Conservation (phyloP, 306 rosid genomes). For the Ochetophila trinervis region DNA sequence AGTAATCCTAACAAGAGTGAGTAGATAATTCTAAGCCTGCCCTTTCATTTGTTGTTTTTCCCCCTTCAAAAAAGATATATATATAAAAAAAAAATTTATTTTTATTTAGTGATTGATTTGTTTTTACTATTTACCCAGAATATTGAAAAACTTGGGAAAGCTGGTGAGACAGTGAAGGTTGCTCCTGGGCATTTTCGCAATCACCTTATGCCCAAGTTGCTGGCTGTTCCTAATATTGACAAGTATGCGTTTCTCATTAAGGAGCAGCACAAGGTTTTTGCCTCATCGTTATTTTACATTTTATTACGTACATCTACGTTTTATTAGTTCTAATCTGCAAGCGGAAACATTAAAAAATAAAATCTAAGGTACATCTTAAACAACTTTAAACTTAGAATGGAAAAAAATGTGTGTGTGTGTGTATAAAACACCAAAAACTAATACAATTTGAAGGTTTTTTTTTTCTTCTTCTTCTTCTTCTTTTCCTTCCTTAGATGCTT, state of each 20-base stretch:
- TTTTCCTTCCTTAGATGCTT: no score
- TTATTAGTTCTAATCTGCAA: no score
- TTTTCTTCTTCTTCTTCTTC: neutral
- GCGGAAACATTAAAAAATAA: no score
- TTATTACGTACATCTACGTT: no score
- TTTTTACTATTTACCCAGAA: conserved; percentile 34
- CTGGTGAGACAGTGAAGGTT: conserved; percentile 85
- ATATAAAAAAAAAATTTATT: no score
- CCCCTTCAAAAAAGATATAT: neutral
- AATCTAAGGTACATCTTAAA: no score
- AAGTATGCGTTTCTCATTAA: conserved; percentile 71
- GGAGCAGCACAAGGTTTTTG: conserved; percentile 67
- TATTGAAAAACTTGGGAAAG: conserved; percentile 78
- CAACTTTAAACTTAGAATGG: no score
- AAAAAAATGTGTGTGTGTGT: no score
- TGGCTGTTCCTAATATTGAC: conserved; percentile 86
- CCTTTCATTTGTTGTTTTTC: neutral
- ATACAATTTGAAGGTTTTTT: conserved; percentile 32
- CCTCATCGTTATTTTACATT: neutral
- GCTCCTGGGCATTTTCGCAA: conserved; percentile 91
- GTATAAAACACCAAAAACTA: no score
- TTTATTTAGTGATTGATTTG: neutral
- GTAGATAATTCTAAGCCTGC: conserved; percentile 1
- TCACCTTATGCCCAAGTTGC: conserved; percentile 90
- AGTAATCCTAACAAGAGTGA: conserved; percentile 79